Evolutionary conservation across 2,329 filamentous ascomycete genomes (phyloP).

Genomic region (Alternaria sp.): DNA sequence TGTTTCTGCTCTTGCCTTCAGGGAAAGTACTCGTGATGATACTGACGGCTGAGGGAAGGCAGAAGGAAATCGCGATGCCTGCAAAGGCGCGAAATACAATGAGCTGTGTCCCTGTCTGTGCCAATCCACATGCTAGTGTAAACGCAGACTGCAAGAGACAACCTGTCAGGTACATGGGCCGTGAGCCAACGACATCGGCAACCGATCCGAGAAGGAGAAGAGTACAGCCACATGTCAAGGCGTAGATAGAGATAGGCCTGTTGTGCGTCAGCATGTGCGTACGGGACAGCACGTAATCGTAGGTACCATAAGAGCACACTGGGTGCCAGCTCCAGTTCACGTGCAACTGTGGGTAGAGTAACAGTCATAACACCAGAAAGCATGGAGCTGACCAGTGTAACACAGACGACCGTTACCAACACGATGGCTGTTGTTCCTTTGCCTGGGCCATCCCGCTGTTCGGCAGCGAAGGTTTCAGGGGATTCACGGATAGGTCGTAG

Average conservation of each 20-base stretch:
- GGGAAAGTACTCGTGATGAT: slow-evolving; percentile 60
- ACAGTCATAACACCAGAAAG: slow-evolving; percentile 53
- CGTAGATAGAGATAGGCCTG: slow-evolving; percentile 52
- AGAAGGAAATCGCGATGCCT: slow-evolving; percentile 58
- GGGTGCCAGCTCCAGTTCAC: slow-evolving; percentile 34
- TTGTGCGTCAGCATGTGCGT: slow-evolving; percentile 9
- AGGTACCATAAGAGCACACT: slow-evolving; percentile 41
- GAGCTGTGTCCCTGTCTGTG: slow-evolving; percentile 45
- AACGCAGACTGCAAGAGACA: slow-evolving; percentile 55
- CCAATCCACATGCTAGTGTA: slow-evolving; percentile 56
- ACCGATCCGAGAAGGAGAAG: not conserved
- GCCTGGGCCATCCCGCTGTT: slow-evolving; percentile 23
- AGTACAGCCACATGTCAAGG: not conserved
- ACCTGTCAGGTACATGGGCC: slow-evolving; percentile 57
- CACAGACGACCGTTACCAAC: slow-evolving; percentile 14
- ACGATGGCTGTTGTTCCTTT: slow-evolving; percentile 35
- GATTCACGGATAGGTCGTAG: slow-evolving; percentile 9
- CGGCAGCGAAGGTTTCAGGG: slow-evolving; percentile 21
- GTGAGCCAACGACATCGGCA: slow-evolving; percentile 51
- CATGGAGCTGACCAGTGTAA: slow-evolving; percentile 37
- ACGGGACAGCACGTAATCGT: not conserved
- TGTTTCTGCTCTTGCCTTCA: slow-evolving; percentile 58
- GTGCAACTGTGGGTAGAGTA: slow-evolving; percentile 54
- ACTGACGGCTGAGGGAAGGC: slow-evolving; percentile 58
- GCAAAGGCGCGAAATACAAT: slow-evolving; percentile 58